A percentile compares a stretch with the other conserved stretches of the same genome.
Conservation (phyloP, 2,329 filamentous ascomycete genomes). For the Penicillium sp. region DNA sequence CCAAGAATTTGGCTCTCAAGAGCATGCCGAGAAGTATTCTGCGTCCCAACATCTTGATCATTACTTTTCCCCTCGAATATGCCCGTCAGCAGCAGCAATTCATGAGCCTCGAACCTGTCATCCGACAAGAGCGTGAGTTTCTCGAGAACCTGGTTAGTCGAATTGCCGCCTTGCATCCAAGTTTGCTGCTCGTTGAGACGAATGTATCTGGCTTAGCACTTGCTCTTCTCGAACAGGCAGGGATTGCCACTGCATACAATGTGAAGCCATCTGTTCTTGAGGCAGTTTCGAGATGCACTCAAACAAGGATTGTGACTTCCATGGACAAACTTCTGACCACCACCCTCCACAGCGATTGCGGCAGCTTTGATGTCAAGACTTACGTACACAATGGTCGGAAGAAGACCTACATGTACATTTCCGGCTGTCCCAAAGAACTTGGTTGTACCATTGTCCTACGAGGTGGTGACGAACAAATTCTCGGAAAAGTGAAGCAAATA, state of each 20-base stretch:
- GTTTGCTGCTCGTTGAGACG: constrained; percentile 87
- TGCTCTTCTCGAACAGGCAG: constrained; percentile 81
- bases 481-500: constrained; percentile 84
- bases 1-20: constrained; percentile 94
- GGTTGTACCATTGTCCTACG: constrained; percentile 93
- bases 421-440: constrained; percentile 83
- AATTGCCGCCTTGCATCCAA: constrained; percentile 81
- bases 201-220: constrained; percentile 90
- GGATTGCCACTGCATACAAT: constrained; percentile 93
- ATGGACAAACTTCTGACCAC: constrained; percentile 87
- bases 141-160: constrained; percentile 87
- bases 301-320: constrained; percentile 90
- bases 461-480: constrained; percentile 69
- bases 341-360: constrained; percentile 74
- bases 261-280: constrained; percentile 96
- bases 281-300: constrained; percentile 87
- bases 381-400: constrained; percentile 82
- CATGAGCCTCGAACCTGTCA: constrained; percentile 96
- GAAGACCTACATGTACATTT: constrained; percentile 95
- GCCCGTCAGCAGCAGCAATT: constrained; percentile 91
- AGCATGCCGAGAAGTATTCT: constrained; percentile 88
- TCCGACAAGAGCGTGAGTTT: constrained; percentile 94
- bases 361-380: constrained; percentile 92
- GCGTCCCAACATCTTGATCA: constrained; percentile 84
- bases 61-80: constrained; percentile 96